These are phyloP conservation scores for Chaetothyriales sp. DNA, from an alignment of 2,329 filamentous ascomycete genomes.

Conservation along the genomic window DNA sequence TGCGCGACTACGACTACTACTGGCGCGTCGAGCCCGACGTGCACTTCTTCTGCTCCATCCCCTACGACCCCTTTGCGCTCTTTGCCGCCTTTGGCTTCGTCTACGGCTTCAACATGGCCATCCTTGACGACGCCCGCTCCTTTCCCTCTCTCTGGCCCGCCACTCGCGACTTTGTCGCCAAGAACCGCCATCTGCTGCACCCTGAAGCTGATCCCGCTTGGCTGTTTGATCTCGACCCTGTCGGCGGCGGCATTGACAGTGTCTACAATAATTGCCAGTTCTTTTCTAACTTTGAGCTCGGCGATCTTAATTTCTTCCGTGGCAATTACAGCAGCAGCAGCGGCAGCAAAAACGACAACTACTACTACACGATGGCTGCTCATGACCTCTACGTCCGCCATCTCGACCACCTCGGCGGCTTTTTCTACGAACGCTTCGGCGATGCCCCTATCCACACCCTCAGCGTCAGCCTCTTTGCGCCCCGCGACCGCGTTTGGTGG, in stretches of 20 bases:
- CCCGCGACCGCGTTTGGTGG: constrained; percentile 39
- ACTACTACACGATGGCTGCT: no score
- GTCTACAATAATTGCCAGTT: constrained; percentile 38
- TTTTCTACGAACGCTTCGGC: constrained; percentile 35
- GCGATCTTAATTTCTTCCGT: constrained; percentile 36
- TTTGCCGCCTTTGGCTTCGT: constrained; percentile 24
- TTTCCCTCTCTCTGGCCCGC: constrained; percentile 35
- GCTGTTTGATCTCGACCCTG: constrained; percentile 27
- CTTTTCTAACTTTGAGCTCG: constrained; percentile 44
- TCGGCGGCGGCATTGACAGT: constrained; percentile 19
- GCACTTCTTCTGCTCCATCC: constrained; percentile 38
- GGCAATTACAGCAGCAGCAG: constrained; percentile 26
- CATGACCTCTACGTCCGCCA: constrained; percentile 34
- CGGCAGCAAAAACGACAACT: neutral
- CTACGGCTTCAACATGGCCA: constrained; percentile 40
- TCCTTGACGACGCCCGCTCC: constrained; percentile 33
- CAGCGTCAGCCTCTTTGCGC: constrained; percentile 41
- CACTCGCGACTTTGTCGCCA: constrained; percentile 35
- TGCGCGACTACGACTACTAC: constrained; percentile 42
- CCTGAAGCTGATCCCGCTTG: constrained; percentile 38
- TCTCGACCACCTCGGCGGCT: constrained; percentile 37
- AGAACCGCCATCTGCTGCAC: constrained; percentile 33
- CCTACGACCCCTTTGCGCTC: constrained; percentile 27
- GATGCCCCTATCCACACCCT: constrained; percentile 42
- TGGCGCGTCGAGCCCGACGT: constrained; percentile 50